Evolutionary conservation across 352 stramenopile genomes (phyloP), one percentile per base, ranked within the genome.

Genomic region (Vaucheria bursata): DNA sequence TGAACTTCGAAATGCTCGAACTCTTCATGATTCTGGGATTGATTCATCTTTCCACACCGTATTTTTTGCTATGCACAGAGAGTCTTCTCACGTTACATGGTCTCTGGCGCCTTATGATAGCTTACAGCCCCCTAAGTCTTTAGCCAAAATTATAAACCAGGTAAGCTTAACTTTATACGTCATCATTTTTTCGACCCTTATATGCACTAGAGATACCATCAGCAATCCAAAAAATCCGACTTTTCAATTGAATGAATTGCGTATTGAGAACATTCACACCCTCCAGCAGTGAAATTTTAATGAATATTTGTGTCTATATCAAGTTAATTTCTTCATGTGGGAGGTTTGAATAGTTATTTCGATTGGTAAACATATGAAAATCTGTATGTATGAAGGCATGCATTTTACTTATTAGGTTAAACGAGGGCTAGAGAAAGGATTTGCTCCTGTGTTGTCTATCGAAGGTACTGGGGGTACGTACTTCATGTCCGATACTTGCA

Each of bases 391-490:
- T n/a, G n/a, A n/a, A n/a, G n/a, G n/a, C n/a, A n/a, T n/a, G n/a
- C n/a, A n/a, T n/a, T n/a, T n/a, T n/a, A n/a, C n/a, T n/a, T n/a
- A n/a, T n/a, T n/a, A 84, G 79, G 69, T 68, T 3, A 67, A 45
- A 59, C 79, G 79, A 4, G 79, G 70, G 0, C 70, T 84, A 31
- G 79, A 84, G 29, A 67, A 77, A 37, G 75, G 75, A 25, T 64
- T 84, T 49, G 79, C 70, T 49, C 79, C 79, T 0, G 66, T 73
- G 52, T 71, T 85, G 31, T 71, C 79, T 4, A 18, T 85, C 0
- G 95, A 99, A 84, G 94, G 95, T 74, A 97, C 91, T 0, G 94
- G 95, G n/a, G 95, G 95, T 66, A 97, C 94, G 12, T 99, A 99
- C 87, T 98, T 98, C 83, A 88, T 98, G 49, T 93, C 95, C 66